Evolutionary conservation across 2,329 filamentous ascomycete genomes (phyloP).

Genomic region (Didymella lethalis): DNA sequence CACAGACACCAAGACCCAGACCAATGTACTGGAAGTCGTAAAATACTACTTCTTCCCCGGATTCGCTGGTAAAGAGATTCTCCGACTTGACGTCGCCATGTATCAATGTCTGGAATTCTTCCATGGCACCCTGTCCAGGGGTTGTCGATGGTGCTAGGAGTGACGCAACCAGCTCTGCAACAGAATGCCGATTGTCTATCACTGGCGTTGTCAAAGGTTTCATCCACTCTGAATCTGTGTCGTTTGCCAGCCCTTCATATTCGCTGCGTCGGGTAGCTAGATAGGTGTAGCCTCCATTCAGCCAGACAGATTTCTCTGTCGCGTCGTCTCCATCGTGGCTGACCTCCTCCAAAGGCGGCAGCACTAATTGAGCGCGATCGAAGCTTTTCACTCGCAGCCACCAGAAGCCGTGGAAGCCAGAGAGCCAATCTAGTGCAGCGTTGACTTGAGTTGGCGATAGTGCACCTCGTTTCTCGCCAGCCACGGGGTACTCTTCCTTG

Average conservation of each 20-base stretch:
- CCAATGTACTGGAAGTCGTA: conserved; percentile 76
- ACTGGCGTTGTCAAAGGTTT: conserved; percentile 55
- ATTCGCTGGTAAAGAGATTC: conserved; percentile 66
- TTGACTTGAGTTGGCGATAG: conserved; percentile 59
- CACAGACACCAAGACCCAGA: conserved; percentile 69
- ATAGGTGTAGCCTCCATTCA: conserved; percentile 74
- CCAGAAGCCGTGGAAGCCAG: conserved; percentile 66
- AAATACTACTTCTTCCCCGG: conserved; percentile 64
- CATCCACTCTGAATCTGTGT: conserved; percentile 64
- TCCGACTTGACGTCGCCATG: conserved; percentile 76
- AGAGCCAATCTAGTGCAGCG: conserved; percentile 68
- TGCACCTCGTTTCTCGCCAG: conserved; percentile 62
- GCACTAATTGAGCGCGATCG: conserved; percentile 52
- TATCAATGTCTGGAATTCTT: conserved; percentile 62
- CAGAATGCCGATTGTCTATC: conserved; percentile 36
- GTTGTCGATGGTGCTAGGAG: conserved; percentile 56
- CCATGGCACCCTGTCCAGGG: conserved; percentile 46
- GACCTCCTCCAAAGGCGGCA: conserved; percentile 65
- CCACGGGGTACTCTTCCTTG: conserved; percentile 61
- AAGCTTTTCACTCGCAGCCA: conserved; percentile 49
- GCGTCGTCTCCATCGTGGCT: conserved; percentile 38
- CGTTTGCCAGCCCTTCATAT: conserved; percentile 58
- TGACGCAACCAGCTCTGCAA: conserved; percentile 63
- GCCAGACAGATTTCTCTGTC: conserved; percentile 57
- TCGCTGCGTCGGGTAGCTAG: conserved; percentile 69